Evolutionary conservation across 1,139 yeast species (phyloP).

Genomic region (Scheffersomyces lignicola): DNA sequence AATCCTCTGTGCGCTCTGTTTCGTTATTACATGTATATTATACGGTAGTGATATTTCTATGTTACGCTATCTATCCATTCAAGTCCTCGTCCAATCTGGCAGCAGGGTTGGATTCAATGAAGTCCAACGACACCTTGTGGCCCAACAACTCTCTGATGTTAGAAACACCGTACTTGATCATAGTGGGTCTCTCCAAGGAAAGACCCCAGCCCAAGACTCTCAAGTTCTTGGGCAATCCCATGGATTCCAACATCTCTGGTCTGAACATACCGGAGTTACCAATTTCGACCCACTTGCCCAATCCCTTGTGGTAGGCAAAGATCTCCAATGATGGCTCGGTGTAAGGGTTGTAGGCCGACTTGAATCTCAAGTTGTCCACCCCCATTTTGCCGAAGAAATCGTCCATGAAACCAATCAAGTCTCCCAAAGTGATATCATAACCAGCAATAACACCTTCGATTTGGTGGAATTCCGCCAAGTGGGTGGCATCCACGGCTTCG

Average conservation of each 20-base stretch:
- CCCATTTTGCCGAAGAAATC: slow-evolving; percentile 97
- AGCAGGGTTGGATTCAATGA: slow-evolving; percentile 95
- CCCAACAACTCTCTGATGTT: slow-evolving; percentile 95
- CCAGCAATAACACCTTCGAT: slow-evolving; percentile 99
- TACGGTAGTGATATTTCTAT: not conserved
- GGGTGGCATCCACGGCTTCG: slow-evolving; percentile 99
- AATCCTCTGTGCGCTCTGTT: too few relatives aligned
- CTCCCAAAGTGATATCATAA: slow-evolving; percentile 91
- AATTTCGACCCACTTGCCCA: slow-evolving; percentile 97
- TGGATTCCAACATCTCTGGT: slow-evolving; percentile 97
- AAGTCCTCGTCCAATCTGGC: slow-evolving; percentile 81
- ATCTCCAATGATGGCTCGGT: slow-evolving; percentile 99
- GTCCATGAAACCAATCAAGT: slow-evolving; percentile 97
- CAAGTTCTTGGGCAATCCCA: slow-evolving; percentile 95
- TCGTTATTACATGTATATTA: not conserved
- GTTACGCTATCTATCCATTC: slow-evolving; percentile 16
- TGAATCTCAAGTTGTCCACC: slow-evolving; percentile 89
- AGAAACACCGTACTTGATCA: slow-evolving; percentile 96
- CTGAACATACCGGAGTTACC: slow-evolving; percentile 99
- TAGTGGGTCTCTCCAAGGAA: slow-evolving; percentile 96
- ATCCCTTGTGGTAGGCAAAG: slow-evolving; percentile 93
- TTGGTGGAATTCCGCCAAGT: slow-evolving; percentile 98
- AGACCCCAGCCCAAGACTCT: slow-evolving; percentile 98
- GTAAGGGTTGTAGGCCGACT: slow-evolving; percentile 98
- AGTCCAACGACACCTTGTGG: slow-evolving; percentile 89